Evolutionary conservation across 139 green algal genomes (phyloP), one percentile per base, ranked within the genome.

Genomic region (Astrephomene gubernaculifera): DNA sequence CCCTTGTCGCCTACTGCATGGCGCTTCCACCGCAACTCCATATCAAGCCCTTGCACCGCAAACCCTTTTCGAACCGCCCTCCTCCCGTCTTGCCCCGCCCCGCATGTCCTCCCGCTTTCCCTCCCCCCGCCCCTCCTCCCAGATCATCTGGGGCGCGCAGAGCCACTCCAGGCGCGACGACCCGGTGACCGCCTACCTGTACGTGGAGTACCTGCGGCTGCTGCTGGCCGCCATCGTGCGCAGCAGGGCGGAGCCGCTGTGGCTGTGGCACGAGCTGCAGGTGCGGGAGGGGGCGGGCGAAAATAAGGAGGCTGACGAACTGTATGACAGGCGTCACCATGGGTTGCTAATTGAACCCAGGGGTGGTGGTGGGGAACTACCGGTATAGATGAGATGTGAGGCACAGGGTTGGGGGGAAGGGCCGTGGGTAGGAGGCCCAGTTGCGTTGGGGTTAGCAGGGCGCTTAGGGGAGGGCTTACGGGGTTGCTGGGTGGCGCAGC

Each of bases 201-300:
- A 83, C 76, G 43, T 83, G 14, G 76, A 83, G 57, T 83, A 83
- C 41, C 41, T 83, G 60, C 60, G 76, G 39, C 76, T 83, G 76
- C 57, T 83, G 57, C 39, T 83, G 60, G 76, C 22, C n/a, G 45
- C 60, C 57, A 83, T 83, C 8, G 65, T 83, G 25, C 19, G 43
- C 2, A 45, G 60, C 39, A 10, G 39, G 29, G 76, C 76, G 38
- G 76, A 83, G 60, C 76, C 76, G 76, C 76, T 83, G 76, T 83
- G 76, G 76, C 60, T 83, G 39, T 83, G 76, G 76, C 76, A 83
- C 61, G 76, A 83, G 60, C 76, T 83, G 57, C 76, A 83, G 74
- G 74, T 82, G 74, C 38, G 49, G 53, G 21, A 33, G 6, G 70
- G 70, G 22, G 29, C 17, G 25, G 70, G n/a, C n/a, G n/a, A n/a